Evolutionary conservation across 140 eudicot genomes (phyloP).

Genomic region (Stevia rebaudiana): DNA sequence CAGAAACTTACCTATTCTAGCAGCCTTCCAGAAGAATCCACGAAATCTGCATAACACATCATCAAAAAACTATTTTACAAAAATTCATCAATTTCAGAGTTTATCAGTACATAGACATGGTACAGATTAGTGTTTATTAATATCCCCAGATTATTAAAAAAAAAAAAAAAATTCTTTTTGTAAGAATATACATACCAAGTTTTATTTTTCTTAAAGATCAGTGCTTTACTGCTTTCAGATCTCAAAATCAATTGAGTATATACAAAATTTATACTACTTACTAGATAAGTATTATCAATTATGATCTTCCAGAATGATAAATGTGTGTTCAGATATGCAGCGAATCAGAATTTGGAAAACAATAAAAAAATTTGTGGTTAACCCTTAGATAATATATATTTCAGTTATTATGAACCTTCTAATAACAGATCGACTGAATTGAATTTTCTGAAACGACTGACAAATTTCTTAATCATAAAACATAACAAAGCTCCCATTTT

Average conservation of each 20-base stretch:
- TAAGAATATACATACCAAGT: constrained; percentile 5
- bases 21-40: constrained; percentile 99
- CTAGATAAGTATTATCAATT: neutral
- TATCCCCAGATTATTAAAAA: neutral
- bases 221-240: too few relatives aligned
- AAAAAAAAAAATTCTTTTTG: too few relatives aligned
- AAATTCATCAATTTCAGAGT: neutral
- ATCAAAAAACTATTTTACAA: constrained; percentile 8
- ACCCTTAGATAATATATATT: neutral
- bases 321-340: neutral
- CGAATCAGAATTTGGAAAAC: neutral
- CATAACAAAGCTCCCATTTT: neutral
- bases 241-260: too few relatives aligned
- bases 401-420: neutral
- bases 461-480: neutral
- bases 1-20: constrained; percentile 65
- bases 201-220: neutral
- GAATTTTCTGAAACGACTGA: neutral
- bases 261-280: too few relatives aligned
- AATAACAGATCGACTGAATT: neutral
- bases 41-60: constrained; percentile 60
- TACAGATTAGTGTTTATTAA: neutral
- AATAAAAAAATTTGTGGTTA: neutral
- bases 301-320: neutral
- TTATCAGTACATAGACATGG: neutral